Evolutionary conservation across 345 rosid genomes (phyloP).

Genomic region (Cardamine resedifolia): DNA sequence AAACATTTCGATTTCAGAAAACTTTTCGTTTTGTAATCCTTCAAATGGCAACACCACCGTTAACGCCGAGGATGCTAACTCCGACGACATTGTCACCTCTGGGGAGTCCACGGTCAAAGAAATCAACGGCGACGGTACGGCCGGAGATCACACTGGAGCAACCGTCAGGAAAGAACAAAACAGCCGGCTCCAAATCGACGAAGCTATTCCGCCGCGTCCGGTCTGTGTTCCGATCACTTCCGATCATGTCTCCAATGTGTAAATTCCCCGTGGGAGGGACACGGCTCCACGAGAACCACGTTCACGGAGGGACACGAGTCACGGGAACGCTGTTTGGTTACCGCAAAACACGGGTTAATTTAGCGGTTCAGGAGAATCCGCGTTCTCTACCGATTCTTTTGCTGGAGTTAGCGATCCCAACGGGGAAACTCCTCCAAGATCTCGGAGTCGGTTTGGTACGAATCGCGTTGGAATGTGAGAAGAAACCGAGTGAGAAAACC

Average conservation of each 20-base stretch:
- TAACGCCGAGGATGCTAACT: conserved; percentile 33
- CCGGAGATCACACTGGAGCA: conserved; percentile 39
- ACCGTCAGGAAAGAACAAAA: conserved; percentile 31
- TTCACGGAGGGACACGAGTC: conserved; percentile 80
- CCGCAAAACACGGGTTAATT: conserved; percentile 60
- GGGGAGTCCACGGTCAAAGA: conserved; percentile 36
- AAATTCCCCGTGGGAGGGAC: conserved; percentile 44
- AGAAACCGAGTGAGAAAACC: conserved; percentile 55
- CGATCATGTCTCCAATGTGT: conserved; percentile 58
- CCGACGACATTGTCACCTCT: conserved; percentile 39
- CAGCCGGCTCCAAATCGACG: conserved; percentile 33
- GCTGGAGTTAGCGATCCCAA: conserved; percentile 67
- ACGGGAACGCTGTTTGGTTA: conserved; percentile 77
- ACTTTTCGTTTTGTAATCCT: neutral
- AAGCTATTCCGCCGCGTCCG: conserved; percentile 54
- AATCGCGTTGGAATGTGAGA: conserved; percentile 83
- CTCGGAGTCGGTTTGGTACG: conserved; percentile 70
- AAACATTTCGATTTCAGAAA: conserved; percentile 13
- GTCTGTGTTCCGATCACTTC: conserved; percentile 61
- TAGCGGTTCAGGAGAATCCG: conserved; percentile 76
- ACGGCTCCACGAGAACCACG: conserved; percentile 51
- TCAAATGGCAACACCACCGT: conserved; percentile 41
- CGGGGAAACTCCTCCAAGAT: conserved; percentile 75
- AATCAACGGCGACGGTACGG: conserved; percentile 23
- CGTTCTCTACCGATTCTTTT: conserved; percentile 59